Percentiles rank a stretch among this genome's conserved stretches.
These are phyloP conservation scores for Babesia divergens DNA, from an alignment of 169 alveolate genomes.

Conservation along the genomic window DNA sequence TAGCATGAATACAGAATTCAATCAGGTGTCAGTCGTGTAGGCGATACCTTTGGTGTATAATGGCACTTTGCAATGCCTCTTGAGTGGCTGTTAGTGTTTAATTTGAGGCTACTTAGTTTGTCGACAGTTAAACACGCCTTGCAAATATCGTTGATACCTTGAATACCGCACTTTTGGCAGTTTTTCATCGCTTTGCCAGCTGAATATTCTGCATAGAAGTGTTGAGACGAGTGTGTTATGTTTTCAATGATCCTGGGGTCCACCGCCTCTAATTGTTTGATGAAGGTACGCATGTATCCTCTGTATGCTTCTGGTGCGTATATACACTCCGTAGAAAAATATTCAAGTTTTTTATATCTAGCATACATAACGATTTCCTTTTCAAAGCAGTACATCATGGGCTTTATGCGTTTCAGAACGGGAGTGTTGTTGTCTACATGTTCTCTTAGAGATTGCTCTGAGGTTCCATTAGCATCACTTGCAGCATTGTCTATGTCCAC, in stretches of 20 bases:
- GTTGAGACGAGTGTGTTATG: conserved; percentile 64
- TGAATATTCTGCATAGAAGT: conserved; percentile 47
- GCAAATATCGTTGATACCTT: conserved; percentile 34
- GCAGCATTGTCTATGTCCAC: conserved; percentile 4
- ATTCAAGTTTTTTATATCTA: conserved; percentile 87
- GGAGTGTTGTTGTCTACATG: background rate
- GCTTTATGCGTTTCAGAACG: conserved; percentile 89
- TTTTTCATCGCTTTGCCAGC: background rate
- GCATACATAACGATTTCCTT: conserved; percentile 98
- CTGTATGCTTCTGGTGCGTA: conserved; percentile 96
- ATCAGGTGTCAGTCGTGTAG: too few species aligned
- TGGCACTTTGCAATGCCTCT: conserved; percentile 73
- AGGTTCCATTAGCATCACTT: background rate
- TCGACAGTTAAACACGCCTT: conserved; percentile 39
- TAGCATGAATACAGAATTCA: too few species aligned
- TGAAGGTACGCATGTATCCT: conserved; percentile 92
- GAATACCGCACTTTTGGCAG: conserved; percentile 51
- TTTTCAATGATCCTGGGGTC: conserved; percentile 69
- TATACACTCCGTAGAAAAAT: conserved; percentile 96
- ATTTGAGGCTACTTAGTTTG: conserved; percentile 1
- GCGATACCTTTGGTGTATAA: too few species aligned
- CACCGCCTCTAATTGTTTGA: conserved; percentile 85
- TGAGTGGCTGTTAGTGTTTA: conserved; percentile 11
- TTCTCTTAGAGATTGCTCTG: background rate
- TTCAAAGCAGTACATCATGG: conserved; percentile 91